Evolutionary conservation across 371 early-diverging fungal genomes (phyloP).

Genomic region (Saksenaea vasiformis): DNA sequence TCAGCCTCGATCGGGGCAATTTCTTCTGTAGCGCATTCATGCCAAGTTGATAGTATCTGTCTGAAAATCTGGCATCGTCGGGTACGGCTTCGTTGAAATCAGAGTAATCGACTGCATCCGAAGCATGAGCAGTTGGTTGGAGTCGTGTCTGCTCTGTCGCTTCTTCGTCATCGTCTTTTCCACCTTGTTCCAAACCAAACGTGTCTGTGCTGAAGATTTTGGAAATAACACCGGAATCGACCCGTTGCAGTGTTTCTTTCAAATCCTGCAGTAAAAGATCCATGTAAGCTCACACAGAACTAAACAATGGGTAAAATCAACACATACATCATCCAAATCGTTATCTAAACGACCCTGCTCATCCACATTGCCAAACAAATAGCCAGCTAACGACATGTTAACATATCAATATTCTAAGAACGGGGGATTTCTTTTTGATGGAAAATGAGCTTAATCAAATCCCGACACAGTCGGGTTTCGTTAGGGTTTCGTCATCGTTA

Average conservation of each 20-base stretch:
- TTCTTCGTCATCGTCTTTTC: constrained; percentile 41
- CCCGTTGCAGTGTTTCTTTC: constrained; percentile 63
- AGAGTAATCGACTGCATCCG: constrained; percentile 81
- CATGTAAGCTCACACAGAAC: background rate
- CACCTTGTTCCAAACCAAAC: constrained; percentile 50
- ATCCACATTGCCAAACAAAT: constrained; percentile 90
- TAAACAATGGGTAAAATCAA: background rate
- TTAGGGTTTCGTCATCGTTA: no score
- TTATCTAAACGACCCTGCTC: constrained; percentile 78
- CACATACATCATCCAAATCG: constrained; percentile 63
- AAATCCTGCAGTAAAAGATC: constrained; percentile 55
- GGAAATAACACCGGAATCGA: constrained; percentile 53
- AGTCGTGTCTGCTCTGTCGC: constrained; percentile 23
- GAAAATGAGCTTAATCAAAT: background rate
- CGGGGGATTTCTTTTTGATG: background rate
- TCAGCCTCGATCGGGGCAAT: constrained; percentile 28
- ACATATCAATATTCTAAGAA: background rate
- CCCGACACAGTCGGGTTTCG: no score
- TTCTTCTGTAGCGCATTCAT: constrained; percentile 37
- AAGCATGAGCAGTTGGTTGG: constrained; percentile 45
- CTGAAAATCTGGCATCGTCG: constrained; percentile 55
- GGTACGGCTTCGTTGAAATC: constrained; percentile 81
- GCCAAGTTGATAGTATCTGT: constrained; percentile 45
- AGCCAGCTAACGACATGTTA: constrained; percentile 68
- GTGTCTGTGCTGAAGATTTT: constrained; percentile 59